Base-by-base conservation (phyloP, 2,329 filamentous ascomycete species). In the Teratosphaeria zuluensis region DNA sequence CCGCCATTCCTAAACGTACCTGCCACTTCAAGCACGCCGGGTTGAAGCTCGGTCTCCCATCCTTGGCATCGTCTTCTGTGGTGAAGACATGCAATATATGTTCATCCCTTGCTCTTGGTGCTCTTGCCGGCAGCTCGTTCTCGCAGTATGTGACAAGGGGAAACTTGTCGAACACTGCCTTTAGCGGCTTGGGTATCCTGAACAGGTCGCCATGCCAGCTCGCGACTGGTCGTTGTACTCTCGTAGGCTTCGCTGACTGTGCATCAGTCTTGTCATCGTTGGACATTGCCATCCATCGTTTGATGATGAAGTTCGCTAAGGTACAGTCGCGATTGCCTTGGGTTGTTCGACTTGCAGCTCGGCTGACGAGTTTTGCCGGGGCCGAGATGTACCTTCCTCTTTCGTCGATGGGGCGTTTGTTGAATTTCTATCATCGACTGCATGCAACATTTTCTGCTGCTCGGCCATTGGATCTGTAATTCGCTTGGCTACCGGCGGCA, bases 1-100 rank as follows among this genome's bases (percentile, higher is more conserved):
- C 53, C 32, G 11, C 21, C n/a, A 12, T 28, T 30, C 53, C 54
- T 12, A 19, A 28, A 73, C 84, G 65, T 68, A 92, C 90, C 88
- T 97, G 94, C 91, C 91, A 97, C 78, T 92, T 96, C 69, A 97
- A 79, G 77, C 94, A 99, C 59, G 86, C 84, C 11, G 94, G 94
- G 72, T 97, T 97, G 76, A 88, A 95, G 64, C 90, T 95, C 30
- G 91, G 88, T 32, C 78, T 75, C 4, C 84, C 85, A 46, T 70
- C 70, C 58, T 73, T 72, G 35, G 85, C 87, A 66, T 84, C 87
- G n/a, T 80, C 76, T 1, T 83, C 77, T 14, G 81, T 83, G 61
- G 84, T 82, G 74, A 96, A 97, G 58, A 96, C 79, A 72, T 91
- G 91, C 8, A 99, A 78, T 9, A 83, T 80, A 62, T 83, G 81